Evolutionary conservation across 768 basidiomycete genomes (phyloP), one percentile per base, ranked within the genome.

Genomic region (Leccinum fibrillosum): DNA sequence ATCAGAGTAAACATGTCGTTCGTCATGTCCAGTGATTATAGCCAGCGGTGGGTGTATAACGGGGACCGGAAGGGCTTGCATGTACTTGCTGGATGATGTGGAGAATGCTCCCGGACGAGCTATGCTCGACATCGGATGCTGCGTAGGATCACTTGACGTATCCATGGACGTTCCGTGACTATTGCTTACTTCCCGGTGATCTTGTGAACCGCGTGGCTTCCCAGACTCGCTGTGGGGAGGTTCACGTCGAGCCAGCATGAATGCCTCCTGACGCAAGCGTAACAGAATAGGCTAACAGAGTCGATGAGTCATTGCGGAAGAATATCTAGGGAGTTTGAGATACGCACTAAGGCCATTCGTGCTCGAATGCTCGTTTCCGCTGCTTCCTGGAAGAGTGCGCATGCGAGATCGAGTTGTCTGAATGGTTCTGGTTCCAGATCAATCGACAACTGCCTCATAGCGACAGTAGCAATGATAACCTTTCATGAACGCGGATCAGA

Each of bases 391-490:
- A 83, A 84, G 53, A 83, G 71, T 2, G 63, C 65, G 51, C 75
- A 83, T n/a, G 77, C 78, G 5, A 70, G 69, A 55, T 83, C 76
- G 50, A 84, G 77, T 63, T 80, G 72, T 21, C 73, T 69, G 17
- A 82, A 65, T 3, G 83, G 78, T 12, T 76, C 73, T 2, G 80
- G 81, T 8, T 78, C 69, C 15, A 86, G 65, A 49, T 77, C 69
- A 5, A 82, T 68, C 52, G 78, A 72, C 2, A 74, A 66, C 6
- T 74, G 77, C 50, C 76, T 74, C 42, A 80, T 79, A 4, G 84
- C 83, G 21, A 84, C 75, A 1, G 82, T 82, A 5, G 82, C 84
- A 4, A 86, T 72, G 30, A 83, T 74, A 13, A 85, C 72, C 83
- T 84, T 45, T 47, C 28, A 35, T 44, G 23, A 51, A 56, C 13